These are phyloP conservation scores for Candida alai DNA, from an alignment of 805 yeast species.

Conservation along the genomic window DNA sequence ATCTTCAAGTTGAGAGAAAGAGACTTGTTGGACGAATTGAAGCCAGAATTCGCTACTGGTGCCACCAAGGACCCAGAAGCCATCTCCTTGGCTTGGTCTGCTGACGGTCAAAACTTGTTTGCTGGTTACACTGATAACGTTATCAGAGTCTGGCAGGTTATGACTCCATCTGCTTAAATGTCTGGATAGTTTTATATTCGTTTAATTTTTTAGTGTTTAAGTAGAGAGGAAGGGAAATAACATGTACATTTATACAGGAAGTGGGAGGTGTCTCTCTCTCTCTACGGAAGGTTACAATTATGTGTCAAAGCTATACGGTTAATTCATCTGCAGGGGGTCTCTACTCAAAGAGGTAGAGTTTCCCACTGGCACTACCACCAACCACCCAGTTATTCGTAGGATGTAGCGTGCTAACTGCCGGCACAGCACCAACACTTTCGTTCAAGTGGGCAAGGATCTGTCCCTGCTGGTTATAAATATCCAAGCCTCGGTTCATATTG, in stretches of 20 bases:
- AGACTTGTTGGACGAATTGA: slow-evolving; percentile 91
- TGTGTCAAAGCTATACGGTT: too few species aligned
- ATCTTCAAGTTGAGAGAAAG: slow-evolving; percentile 96
- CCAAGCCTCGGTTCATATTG: slow-evolving; percentile 87
- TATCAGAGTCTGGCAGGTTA: slow-evolving; percentile 99
- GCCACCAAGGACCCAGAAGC: slow-evolving; percentile 97
- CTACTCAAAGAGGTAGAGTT: slow-evolving; percentile 58
- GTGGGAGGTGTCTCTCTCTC: too few species aligned
- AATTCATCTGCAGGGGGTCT: too few species aligned
- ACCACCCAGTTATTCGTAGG: slow-evolving; percentile 85
- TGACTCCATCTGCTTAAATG: slow-evolving; percentile 66
- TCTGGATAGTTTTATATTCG: background rate
- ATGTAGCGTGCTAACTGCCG: slow-evolving; percentile 84
- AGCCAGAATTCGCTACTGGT: slow-evolving; percentile 89
- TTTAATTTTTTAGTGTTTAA: slow-evolving; percentile 4
- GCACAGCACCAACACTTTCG: slow-evolving; percentile 78
- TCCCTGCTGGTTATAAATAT: slow-evolving; percentile 76
- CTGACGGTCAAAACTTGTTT: slow-evolving; percentile 98
- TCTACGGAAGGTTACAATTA: too few species aligned
- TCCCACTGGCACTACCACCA: slow-evolving; percentile 95
- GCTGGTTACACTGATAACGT: slow-evolving; percentile 99
- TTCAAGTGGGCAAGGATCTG: slow-evolving; percentile 72
- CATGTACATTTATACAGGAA: too few species aligned
- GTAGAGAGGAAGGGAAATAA: slow-evolving; percentile 4
- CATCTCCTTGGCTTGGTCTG: slow-evolving; percentile 98